Base-by-base conservation (phyloP, 2,329 filamentous ascomycete genomes). In the Aspergillus carbonarius region DNA sequence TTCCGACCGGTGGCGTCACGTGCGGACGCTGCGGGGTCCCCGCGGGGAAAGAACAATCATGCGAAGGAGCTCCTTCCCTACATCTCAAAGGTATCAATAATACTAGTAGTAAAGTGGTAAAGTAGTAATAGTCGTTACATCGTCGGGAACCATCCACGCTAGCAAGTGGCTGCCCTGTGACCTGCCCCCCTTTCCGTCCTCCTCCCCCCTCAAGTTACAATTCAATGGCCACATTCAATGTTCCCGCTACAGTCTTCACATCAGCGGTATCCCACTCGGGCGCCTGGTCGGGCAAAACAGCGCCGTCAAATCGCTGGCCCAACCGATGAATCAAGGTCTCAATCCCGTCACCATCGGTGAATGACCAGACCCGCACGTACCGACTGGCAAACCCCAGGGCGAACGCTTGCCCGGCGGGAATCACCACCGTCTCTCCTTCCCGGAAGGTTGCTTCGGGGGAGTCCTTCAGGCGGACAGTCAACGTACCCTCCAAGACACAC, bases 291-390 rank as follows among this genome's bases (percentile, higher is more conserved):
- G 79, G 79, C 47, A 81, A 44, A 0, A 81, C 69, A 2, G 76
- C 69, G 1, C 72, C 64, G 3, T 70, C 54, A 35, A 68, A 74
- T 2, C 72, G 64, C 25, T 65, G 60, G 1, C 79, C 80, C 1
- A 75, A 71, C 9, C 66, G 64, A 17, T 77, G 74, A 1, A 81
- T 69, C 50, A 83, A 56, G 44, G 78, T 69, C 63, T 83, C 81
- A 2, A 84, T 73, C 0, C 82, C 82, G 44, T 72, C 70, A 0
- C 82, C 82, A 59, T 81, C 81, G 0, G 79, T 77, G 57, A 83
- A 84, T 0, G 74, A 76, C 60, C 78, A 78, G 6, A 79, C 71
- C 23, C 79, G 75, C 3, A 82, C 81, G 65, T 76, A 83, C 40
- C 75, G 72, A 55, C 78, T 81, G 10, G 66, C 75, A 63, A 81